Base-by-base conservation (phyloP, 2,329 filamentous ascomycete genomes). In the Aspergillus novoparasiticus region DNA sequence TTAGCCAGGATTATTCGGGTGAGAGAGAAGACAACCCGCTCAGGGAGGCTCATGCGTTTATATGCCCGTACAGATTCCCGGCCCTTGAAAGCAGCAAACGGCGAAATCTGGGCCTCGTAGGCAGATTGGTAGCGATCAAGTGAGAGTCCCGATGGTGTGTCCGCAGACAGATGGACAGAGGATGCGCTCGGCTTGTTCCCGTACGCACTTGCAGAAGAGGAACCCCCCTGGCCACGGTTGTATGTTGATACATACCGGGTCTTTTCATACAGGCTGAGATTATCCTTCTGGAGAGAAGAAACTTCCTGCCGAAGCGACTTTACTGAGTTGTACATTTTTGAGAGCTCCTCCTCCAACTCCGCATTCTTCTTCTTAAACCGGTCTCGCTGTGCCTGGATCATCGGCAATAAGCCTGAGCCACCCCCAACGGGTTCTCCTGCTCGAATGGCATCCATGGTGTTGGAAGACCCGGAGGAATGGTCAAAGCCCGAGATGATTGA, bases 401-500 rank as follows among this genome's bases (percentile, higher is more conserved):
- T 99, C 39, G 95, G 96, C 28, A 99, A 83, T 67, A 99, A 97
- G 14, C 94, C 93, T 0, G 92, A 92, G 2, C 92, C 92, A 59
- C 91, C 86, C 36, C 90, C 91, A 60, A 90, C 85, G 10, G 89
- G 83, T 66, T 89, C 86, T 54, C 93, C 91, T 2, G 84, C 85
- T 36, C 87, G 84, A 28, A 90, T 80, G 8, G 85, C 80, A 45
- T 89, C 87, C 68, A 89, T 80, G 16, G 82, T 83, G 43, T 80
- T 81, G 41, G 76, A 75, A 23, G 79, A 82, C 55, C 79, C 76
- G 48, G 82, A 82, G 50, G 87, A 85, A 26, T 91, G 89, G 72
- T 96, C 92, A 74, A 97, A 93, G n/a, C 95, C 95, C 64, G 94
- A 97, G 71, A 99, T 98, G 72, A 99, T 98, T 23, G 94, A 98